Conservation (phyloP, 129 eudicot species). For the Lonicera japonica region DNA sequence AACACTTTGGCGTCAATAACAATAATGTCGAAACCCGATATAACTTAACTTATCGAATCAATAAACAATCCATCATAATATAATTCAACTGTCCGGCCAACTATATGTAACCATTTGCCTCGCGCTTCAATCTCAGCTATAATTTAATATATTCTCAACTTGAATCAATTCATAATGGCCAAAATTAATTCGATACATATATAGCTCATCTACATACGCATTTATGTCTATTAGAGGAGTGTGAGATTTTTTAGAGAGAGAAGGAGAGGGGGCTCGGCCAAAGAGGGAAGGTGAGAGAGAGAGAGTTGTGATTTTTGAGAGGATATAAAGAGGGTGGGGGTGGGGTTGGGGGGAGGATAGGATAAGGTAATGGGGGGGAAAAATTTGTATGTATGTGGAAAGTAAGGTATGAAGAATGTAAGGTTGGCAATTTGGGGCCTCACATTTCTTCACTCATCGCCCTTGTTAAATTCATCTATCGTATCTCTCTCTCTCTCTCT, state of each 20-base stretch:
- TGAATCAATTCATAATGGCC: background rate
- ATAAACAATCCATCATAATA: background rate
- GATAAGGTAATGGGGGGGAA: constrained; percentile 58
- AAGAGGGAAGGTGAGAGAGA: constrained; percentile 7
- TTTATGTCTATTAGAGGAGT: background rate
- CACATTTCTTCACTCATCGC: constrained; percentile 28
- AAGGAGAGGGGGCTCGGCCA: background rate
- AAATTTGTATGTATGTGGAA: background rate
- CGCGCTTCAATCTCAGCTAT: background rate
- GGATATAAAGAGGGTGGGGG: constrained; percentile 39
- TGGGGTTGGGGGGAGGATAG: constrained; percentile 43
- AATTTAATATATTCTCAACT: background rate
- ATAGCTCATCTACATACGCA: too few relatives aligned
- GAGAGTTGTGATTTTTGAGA: constrained; percentile 21
- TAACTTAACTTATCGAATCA: background rate
- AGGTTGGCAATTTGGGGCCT: constrained; percentile 46
- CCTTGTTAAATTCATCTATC: background rate
- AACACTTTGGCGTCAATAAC: background rate
- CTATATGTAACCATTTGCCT: background rate
- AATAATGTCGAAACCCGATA: background rate
- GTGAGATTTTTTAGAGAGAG: background rate
- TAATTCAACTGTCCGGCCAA: background rate
- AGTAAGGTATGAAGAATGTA: constrained; percentile 9
- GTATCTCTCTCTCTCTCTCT: constrained; percentile 13
- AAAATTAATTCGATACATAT: background rate